Evolutionary conservation across 257 asterid species (phyloP).

Genomic region (Capsicum pubescens): DNA sequence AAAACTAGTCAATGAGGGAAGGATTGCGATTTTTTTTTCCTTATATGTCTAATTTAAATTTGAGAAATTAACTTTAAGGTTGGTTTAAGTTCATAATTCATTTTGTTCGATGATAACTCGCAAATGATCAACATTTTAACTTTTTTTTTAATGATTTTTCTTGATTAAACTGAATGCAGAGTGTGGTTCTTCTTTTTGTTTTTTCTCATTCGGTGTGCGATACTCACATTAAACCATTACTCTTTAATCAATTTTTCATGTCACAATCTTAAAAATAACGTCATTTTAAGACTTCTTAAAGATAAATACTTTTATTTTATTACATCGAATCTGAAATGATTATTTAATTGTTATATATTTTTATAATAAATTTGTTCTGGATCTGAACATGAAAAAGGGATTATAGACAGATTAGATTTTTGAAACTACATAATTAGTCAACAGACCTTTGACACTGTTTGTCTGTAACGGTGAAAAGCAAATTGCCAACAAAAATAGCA

Average conservation of each 20-base stretch:
- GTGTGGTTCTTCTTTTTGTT: too few relatives aligned
- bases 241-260: not conserved
- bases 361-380: not conserved
- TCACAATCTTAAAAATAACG: not conserved
- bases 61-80: not conserved
- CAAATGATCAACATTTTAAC: too few relatives aligned
- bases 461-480: not conserved
- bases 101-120: not conserved
- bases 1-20: not conserved
- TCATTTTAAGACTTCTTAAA: not conserved
- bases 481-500: not conserved
- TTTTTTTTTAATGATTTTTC: not conserved
- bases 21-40: not conserved
- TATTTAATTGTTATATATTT: not conserved
- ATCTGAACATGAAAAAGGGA: not conserved
- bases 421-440: not conserved
- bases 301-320: too few relatives aligned
- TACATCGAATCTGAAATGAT: not conserved
- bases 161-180: too few relatives aligned
- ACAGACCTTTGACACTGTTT: not conserved
- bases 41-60: not conserved
- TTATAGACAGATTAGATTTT: not conserved
- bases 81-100: not conserved
- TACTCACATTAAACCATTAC: too few relatives aligned
- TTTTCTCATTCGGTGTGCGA: too few relatives aligned